phyloP scores from a whole-genome alignment of 495 filamentous ascomycete species.

The Podospora bellae-mahoneyi region DNA sequence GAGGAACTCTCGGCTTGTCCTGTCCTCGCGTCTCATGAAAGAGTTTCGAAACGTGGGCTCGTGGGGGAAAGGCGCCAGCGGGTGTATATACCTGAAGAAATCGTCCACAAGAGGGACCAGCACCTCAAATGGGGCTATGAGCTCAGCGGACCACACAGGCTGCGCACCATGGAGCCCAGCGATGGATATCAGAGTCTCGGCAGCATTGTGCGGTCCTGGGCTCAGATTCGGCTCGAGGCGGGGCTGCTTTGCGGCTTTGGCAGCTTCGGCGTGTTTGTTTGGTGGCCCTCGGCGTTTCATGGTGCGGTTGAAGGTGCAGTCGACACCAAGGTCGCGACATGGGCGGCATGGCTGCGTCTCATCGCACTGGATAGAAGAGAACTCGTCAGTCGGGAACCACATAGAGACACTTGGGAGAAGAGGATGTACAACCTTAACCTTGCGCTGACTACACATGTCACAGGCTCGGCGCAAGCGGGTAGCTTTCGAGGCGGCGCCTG shows the following conservation, averaged over 20 bases:
- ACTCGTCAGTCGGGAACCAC: not conserved
- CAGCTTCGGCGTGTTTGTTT: conserved; percentile 78
- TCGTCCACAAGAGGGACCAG: conserved; percentile 73
- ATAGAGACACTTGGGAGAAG: not conserved
- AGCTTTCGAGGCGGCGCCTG: conserved; percentile 21
- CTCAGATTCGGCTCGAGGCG: conserved; percentile 47
- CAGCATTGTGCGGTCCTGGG: conserved; percentile 43
- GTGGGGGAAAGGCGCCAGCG: conserved; percentile 80
- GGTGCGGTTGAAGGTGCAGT: conserved; percentile 77
- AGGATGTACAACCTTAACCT: conserved; percentile 66
- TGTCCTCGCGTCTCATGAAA: conserved; percentile 66
- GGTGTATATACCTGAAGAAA: conserved; percentile 88
- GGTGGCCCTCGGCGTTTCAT: conserved; percentile 80
- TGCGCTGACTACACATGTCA: conserved; percentile 79
- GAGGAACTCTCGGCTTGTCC: conserved; percentile 63
- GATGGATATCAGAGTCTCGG: conserved; percentile 47
- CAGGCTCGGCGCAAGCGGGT: conserved; percentile 73
- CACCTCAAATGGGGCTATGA: conserved; percentile 67
- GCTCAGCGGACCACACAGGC: conserved; percentile 57
- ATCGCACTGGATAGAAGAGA: conserved; percentile 60
- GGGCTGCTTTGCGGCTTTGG: conserved; percentile 59
- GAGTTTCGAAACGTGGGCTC: conserved; percentile 77
- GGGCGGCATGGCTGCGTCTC: conserved; percentile 75
- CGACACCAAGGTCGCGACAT: conserved; percentile 72
- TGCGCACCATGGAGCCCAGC: conserved; percentile 25